A percentile compares a stretch with the other conserved stretches of the same genome.
phyloP scores from a whole-genome alignment of 2,329 filamentous ascomycete species.

The Paracorniculantispora psalliotae region DNA sequence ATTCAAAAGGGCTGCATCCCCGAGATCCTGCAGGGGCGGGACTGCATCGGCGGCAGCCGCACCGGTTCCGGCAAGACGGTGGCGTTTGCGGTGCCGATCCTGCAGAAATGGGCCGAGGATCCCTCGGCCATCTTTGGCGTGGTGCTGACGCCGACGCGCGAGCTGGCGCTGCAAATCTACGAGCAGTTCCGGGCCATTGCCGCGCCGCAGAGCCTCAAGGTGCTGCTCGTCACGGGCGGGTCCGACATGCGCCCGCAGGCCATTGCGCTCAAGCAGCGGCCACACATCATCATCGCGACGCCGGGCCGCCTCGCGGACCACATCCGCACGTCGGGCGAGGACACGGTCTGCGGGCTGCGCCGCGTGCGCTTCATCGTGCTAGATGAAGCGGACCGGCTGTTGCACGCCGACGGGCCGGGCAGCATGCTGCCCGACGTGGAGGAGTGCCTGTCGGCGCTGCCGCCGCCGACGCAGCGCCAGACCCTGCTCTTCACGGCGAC shows the following conservation, averaged over 20 bases:
- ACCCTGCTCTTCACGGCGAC: constrained; percentile 96
- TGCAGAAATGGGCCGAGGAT: constrained; percentile 91
- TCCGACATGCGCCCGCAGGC: constrained; percentile 90
- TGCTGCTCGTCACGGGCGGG: constrained; percentile 84
- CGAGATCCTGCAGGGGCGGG: constrained; percentile 81
- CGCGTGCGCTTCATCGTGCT: constrained; percentile 83
- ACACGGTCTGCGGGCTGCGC: constrained; percentile 77
- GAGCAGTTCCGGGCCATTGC: constrained; percentile 95
- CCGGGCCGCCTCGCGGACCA: constrained; percentile 92
- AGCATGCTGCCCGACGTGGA: constrained; percentile 95
- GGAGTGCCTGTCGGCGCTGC: constrained; percentile 77
- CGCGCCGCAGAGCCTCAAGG: constrained; percentile 79
- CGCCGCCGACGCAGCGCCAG: constrained; percentile 73
- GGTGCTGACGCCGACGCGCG: constrained; percentile 82
- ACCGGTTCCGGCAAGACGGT: constrained; percentile 98
- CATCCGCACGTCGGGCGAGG: constrained; percentile 83
- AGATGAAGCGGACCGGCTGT: constrained; percentile 89
- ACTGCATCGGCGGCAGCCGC: constrained; percentile 90
- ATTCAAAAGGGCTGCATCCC: constrained; percentile 94
- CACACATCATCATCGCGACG: constrained; percentile 91
- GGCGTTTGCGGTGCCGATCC: constrained; percentile 88
- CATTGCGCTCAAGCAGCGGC: constrained; percentile 71
- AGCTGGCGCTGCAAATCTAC: constrained; percentile 91
- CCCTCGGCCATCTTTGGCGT: constrained; percentile 87
- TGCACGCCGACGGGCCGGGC: constrained; percentile 66